These are phyloP conservation scores for Kokia cookei DNA, from an alignment of 441 rosid genomes.

Conservation along the genomic window DNA sequence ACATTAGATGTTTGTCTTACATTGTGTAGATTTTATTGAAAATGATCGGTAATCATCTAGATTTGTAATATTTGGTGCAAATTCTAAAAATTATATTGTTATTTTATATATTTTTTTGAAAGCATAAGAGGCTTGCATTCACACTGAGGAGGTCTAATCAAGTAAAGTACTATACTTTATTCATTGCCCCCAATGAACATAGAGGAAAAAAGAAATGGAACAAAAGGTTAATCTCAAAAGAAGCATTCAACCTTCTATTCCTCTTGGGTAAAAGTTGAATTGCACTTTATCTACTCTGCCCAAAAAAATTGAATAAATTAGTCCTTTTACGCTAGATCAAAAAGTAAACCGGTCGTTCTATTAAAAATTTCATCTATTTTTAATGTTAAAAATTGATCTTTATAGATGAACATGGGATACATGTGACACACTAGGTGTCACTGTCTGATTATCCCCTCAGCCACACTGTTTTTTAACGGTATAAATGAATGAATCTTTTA, in stretches of 20 bases:
- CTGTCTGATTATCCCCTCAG: too few species aligned
- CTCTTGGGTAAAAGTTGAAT: rapidly evolving
- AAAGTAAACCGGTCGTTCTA: rapidly evolving
- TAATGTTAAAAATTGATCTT: too few species aligned
- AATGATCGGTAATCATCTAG: not conserved
- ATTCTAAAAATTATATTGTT: not conserved
- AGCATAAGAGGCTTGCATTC: not conserved
- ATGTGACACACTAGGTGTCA: too few species aligned
- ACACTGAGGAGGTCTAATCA: not conserved
- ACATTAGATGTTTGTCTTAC: not conserved
- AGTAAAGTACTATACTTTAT: not conserved
- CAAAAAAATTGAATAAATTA: too few species aligned
- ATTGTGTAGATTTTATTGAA: not conserved
- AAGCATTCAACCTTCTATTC: conserved; percentile 6
- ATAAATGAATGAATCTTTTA: too few species aligned
- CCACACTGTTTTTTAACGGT: too few species aligned
- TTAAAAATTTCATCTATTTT: too few species aligned
- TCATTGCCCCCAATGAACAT: not conserved
- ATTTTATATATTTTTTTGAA: not conserved
- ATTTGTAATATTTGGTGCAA: not conserved
- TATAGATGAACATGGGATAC: too few species aligned
- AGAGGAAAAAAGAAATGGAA: not conserved
- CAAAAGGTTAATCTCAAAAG: not conserved
- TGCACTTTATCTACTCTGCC: rapidly evolving
- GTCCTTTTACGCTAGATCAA: too few species aligned